Base-by-base conservation (phyloP, 768 basidiomycete species). In the Pleurotus eryngii region DNA sequence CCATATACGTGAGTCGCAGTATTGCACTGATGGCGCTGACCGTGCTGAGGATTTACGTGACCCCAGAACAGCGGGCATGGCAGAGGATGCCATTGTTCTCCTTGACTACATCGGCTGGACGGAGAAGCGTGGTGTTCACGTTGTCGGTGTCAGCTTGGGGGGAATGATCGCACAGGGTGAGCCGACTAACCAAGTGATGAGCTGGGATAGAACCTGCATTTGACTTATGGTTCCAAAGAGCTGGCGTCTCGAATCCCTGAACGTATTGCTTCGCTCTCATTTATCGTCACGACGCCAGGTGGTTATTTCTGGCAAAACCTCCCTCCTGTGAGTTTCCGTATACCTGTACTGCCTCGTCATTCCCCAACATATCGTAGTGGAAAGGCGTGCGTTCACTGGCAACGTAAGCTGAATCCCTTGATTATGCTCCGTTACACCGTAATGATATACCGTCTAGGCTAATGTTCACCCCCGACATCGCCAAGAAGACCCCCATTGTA, bases 111-210 rank as follows among this genome's bases (percentile, higher is more conserved):
- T 94, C 5, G 86, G 81, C 2, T 94, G 91, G 90, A 90, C 80
- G 0, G 76, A 67, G 5, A 70, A 80, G 8, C 80, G 81, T 4
- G 78, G 79, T 48, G 45, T 94, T 5, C 85, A 92, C 63, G 69
- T 93, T 30, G 85, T 93, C 18, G 88, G 92, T 6, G 70, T 83
- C 20, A 91, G 89, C 39, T 68, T 94, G 4, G 92, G 92, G 2
- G 91, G 91, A 4, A 93, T 92, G 91, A 90, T 91, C 49, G 83
- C 89, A 0, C 87, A 90, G 72, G 86, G 88, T 87, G 58, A 30
- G 62, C 20, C 37, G 6, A n/a, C 26, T 3, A n/a, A 5, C 4
- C 7, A 11, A 30, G 8, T 11, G 11, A 8, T 30, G 11, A 30
- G 30, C 11, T 8, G 30, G 1, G 30, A 9, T 35, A 35, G 30